Conservation (phyloP, 2,329 filamentous ascomycete species). For the Teratosphaeria viscida region DNA sequence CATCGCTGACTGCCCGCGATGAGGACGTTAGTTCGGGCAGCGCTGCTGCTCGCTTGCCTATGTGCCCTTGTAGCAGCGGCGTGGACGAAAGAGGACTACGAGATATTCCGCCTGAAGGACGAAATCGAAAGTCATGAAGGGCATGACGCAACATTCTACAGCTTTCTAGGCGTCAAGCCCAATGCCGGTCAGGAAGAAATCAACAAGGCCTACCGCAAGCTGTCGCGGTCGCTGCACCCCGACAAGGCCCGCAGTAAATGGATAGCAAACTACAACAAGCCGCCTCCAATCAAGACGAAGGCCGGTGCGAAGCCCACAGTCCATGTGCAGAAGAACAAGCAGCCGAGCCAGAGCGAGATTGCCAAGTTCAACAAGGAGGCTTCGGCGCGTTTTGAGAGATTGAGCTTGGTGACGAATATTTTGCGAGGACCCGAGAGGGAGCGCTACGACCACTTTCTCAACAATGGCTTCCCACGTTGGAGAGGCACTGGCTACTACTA, state of each 20-base stretch:
- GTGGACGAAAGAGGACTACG: constrained; percentile 90
- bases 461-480: constrained; percentile 91
- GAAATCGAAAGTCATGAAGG: constrained; percentile 72
- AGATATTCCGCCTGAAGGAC: constrained; percentile 92
- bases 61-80: constrained; percentile 52
- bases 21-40: constrained; percentile 55
- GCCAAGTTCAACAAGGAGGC: constrained; percentile 70
- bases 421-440: constrained; percentile 70
- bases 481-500: constrained; percentile 99
- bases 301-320: constrained; percentile 47
- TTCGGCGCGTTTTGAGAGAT: constrained; percentile 68
- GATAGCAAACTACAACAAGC: constrained; percentile 53
- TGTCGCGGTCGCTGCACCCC: constrained; percentile 71
- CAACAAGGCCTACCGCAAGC: constrained; percentile 87
- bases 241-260: constrained; percentile 90
- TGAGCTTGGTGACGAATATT: constrained; percentile 77
- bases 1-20: constrained; percentile 41
- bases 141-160: constrained; percentile 73
- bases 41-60: constrained; percentile 57
- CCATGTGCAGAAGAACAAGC: constrained; percentile 57
- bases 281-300: constrained; percentile 27
- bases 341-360: constrained; percentile 64
- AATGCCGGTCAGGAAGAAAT: constrained; percentile 76
- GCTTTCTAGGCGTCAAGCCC: constrained; percentile 69
- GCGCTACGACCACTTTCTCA: constrained; percentile 88